A percentile compares a stretch with the other conserved stretches of the same genome.
Evolutionary conservation across 2,329 filamentous ascomycete genomes (phyloP).

Genomic region (Diaporthe humulicola): DNA sequence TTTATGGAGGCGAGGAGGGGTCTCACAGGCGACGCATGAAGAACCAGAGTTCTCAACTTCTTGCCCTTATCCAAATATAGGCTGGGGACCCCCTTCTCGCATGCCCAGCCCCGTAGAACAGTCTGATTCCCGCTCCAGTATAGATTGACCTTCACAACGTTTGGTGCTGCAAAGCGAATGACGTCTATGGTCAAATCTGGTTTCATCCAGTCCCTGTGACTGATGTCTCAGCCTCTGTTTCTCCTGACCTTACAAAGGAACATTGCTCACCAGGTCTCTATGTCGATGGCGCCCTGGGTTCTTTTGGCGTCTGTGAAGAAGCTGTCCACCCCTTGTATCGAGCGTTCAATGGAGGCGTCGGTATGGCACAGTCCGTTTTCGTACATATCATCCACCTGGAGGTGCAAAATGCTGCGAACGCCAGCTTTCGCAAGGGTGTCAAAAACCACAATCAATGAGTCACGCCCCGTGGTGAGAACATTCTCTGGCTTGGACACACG

Average conservation of each 20-base stretch:
- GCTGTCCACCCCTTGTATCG: not conserved
- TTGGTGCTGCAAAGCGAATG: not conserved
- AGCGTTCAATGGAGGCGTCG: slow-evolving; percentile 10
- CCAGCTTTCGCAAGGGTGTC: not conserved
- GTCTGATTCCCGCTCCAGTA: slow-evolving; percentile 20
- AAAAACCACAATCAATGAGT: not conserved
- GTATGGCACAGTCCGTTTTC: not conserved
- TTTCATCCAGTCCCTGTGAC: slow-evolving; percentile 14
- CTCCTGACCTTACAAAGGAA: no score
- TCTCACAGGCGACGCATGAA: slow-evolving; percentile 11
- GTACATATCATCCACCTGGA: not conserved
- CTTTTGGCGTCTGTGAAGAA: not conserved
- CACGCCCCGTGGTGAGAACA: not conserved
- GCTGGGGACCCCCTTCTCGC: not conserved
- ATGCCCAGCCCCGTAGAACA: not conserved
- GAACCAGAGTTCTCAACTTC: not conserved
- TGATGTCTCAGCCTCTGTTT: no score
- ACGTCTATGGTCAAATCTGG: slow-evolving; percentile 6
- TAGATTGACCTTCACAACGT: not conserved
- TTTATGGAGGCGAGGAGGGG: no score
- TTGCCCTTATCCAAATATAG: not conserved
- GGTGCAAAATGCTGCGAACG: not conserved
- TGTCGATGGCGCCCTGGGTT: not conserved
- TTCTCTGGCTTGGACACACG: not conserved
- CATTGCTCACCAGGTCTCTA: not conserved